Evolutionary conservation across 306 rosid genomes (phyloP), one percentile per base, ranked within the genome.

Genomic region (Sicyos edulis): DNA sequence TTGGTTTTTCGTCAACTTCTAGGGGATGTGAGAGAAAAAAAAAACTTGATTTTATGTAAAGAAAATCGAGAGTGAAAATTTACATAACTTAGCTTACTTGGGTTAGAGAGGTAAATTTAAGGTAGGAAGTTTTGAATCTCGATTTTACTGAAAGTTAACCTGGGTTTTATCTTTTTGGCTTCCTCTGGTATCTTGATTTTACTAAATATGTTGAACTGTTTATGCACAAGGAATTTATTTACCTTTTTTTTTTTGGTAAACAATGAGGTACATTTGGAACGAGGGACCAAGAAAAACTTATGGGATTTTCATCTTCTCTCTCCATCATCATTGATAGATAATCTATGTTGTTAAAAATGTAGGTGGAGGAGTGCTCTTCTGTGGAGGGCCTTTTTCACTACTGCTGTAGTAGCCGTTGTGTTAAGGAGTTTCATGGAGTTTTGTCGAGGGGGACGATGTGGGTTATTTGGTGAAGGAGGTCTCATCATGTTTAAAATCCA

Each of bases 331-430:
- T 29, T 9, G 40, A 32, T 4, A 24, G 6, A 16, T 59, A 73
- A 47, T 42, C 14, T n/a, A 8, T 8, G 24, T 57, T 4, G 70
- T 47, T 53, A 16, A 58, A 29, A 47, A 19, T 58, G 69, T 16
- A 87, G 96, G 97, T 92, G 96, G 96, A 88, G 93, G 74, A 90
- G 87, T 80, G 86, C 96, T 78, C 96, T 90, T 83, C 79, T 90
- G n/a, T 90, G 96, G 96, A 80, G 96, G 65, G 69, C 93, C 11
- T 88, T 90, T 76, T 90, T 90, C 68, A 88, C 96, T 6, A 86
- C 93, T 7, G 96, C 93, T 42, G 89, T 90, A 42, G 96, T 90
- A 32, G 93, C 91, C 19, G 89, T 90, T 49, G 89, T 88, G 74
- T 78, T 90, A 54, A 86, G 89, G 83, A 59, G 78, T 76, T 80